Base-by-base conservation (phyloP, 768 basidiomycete genomes). In the Leccinum sublutescens region DNA sequence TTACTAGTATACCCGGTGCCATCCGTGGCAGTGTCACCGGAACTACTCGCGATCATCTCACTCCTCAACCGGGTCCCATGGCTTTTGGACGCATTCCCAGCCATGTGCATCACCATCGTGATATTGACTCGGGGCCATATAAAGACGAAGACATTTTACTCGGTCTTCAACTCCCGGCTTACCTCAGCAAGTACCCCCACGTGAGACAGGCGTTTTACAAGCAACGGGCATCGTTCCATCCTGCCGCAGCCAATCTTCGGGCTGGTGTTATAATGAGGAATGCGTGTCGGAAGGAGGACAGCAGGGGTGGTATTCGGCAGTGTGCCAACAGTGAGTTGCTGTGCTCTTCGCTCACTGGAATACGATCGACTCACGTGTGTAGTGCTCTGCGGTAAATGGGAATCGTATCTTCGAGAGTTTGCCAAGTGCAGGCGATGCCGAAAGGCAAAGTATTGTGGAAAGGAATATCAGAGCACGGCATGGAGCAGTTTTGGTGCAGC, bases 261-360 rank as follows among this genome's bases (percentile, higher is more conserved):
- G 97, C 96, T 0, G 94, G 95, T 3, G 96, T 98, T n/a, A 97
- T 98, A 68, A 99, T 98, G 97, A 83, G 97, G 54, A 99, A 99
- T 72, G 97, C 97, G 12, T 99, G 97, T 76, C 75, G 10, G 71
- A 98, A 99, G 78, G 97, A 98, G 66, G 96, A 98, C 62, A 85
- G 81, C 51, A 78, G 88, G 36, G 95, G 95, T 54, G 97, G 97
- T 11, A 95, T 98, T 62, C 77, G 97, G 57, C 97, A 98, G 74
- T 99, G 97, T 79, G 97, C 97, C 1, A 97, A 97, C 23, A 23
- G 23, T 23, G 23, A 23, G 23, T 23, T 23, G 15, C 21, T 56
- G 15, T 1, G 19, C 14, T 51, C 17, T 52, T 31, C 36, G 27
- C 52, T 25, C 15, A 14, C 23, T 27, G 53, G 10, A 25, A 40